These are phyloP conservation scores for Xylariaceae sp. DNA, from an alignment of 2,329 filamentous ascomycete species.

Conservation along the genomic window DNA sequence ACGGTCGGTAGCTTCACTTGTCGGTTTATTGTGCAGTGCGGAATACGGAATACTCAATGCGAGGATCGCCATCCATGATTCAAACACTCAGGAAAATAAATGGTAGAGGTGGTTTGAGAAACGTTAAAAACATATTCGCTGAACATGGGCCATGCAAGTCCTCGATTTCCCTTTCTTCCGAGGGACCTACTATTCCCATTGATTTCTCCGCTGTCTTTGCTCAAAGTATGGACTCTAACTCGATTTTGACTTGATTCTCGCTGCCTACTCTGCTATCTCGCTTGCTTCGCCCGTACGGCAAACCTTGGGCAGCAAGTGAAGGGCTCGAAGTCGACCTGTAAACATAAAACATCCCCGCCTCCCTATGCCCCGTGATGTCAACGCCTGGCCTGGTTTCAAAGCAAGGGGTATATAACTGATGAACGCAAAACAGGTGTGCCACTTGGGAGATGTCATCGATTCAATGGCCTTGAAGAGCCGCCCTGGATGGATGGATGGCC, in stretches of 20 bases:
- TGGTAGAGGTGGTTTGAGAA: no score
- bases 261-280: background rate
- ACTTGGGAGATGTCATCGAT: background rate
- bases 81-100: no score
- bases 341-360: constrained; percentile 20
- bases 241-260: background rate
- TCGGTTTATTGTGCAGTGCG: no score
- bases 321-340: constrained; percentile 19
- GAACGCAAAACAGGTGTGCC: constrained; percentile 11
- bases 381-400: constrained; percentile 30
- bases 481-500: background rate
- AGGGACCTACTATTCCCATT: no score
- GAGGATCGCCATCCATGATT: no score
- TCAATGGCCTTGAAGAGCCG: background rate
- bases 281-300: background rate
- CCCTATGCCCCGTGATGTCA: constrained; percentile 26
- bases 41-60: no score
- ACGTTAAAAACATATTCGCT: no score
- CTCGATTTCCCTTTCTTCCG: no score
- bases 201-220: no score
- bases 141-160: no score
- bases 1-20: no score
- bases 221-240: background rate
- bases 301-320: constrained; percentile 9
- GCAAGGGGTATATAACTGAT: constrained; percentile 19